Base-by-base conservation (phyloP, 768 basidiomycete genomes). In the Lentinula lateritia region DNA sequence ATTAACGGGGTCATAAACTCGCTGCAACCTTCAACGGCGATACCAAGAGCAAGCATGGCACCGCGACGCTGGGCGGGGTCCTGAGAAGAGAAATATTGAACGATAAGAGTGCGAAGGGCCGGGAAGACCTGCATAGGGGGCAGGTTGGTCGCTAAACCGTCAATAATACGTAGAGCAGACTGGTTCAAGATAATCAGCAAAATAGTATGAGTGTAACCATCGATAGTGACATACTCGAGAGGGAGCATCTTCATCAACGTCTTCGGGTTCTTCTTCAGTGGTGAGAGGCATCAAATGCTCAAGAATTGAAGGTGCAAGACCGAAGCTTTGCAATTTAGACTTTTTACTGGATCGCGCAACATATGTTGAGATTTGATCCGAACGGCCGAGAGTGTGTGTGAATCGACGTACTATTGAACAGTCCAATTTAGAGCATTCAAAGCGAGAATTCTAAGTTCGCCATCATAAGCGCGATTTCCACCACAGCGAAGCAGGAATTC, bases 71-170 rank as follows among this genome's bases (percentile, higher is more conserved):
- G 78, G 57, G 82, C 78, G 0, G 93, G 83, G 66, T 98, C 88
- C 6, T 85, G 74, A 2, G 93, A 95, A 6, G 81, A 78, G 76
- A 95, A 92, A 75, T 95, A 98, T 60, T 89, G 83, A 64, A 88
- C 82, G 60, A 98, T 91, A 66, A 95, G 84, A 41, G 72, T 75
- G 63, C 90, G 91, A 41, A 99, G 87, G 13, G 92, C 83, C 8
- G 95, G 94, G 88, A 98, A 98, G 62, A 98, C 95, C 76, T 98
- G 97, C 28, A 84, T 83, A 5, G 97, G 96, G 10, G 97, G 97
- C 13, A 99, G 83, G 65, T 87, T 88, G 62, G 95, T 95, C 6
- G 95, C 88, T 55, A 99, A 86, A 52, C 88, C 86, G 71, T 99
- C 97, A 66, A 99, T 89, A 58, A 93, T 90, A 65, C 97, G 94